These are phyloP conservation scores for Xerocomus minutiporus DNA, from an alignment of 1,284 basidiomycete genomes.

Conservation along the genomic window DNA sequence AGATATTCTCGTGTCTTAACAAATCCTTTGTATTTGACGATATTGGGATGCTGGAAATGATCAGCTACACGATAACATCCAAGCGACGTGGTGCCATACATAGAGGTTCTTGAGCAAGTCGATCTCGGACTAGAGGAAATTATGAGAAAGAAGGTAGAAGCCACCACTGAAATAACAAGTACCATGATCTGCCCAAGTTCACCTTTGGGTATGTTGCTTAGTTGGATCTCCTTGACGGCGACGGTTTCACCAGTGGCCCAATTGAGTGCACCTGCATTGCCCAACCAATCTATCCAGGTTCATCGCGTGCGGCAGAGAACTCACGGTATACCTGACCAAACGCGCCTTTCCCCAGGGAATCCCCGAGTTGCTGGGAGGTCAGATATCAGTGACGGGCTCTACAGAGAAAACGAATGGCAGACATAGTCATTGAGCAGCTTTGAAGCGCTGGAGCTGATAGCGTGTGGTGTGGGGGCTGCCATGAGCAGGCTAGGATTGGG, in stretches of 20 bases:
- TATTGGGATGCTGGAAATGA: conserved; percentile 72
- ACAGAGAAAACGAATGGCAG: conserved; percentile 22
- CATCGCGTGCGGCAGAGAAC: conserved; percentile 26
- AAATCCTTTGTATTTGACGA: conserved; percentile 98
- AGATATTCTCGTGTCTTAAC: conserved; percentile 91
- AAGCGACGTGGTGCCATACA: conserved; percentile 39
- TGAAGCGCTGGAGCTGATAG: conserved; percentile 38
- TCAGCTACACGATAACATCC: conserved; percentile 2
- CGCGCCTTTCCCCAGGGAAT: conserved; percentile 90
- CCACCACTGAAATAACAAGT: conserved; percentile 3
- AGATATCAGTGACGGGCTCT: conserved; percentile 10
- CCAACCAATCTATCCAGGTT: conserved; percentile 3
- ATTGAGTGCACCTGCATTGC: conserved; percentile 75
- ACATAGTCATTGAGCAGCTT: conserved; percentile 62
- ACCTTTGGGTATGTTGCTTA: conserved; percentile 88
- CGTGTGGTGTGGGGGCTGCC: conserved; percentile 41
- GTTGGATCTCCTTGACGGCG: conserved; percentile 90
- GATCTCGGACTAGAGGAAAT: conserved; percentile 76
- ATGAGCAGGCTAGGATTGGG: conserved; percentile 25
- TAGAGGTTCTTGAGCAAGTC: conserved; percentile 96
- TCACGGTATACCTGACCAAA: conserved; percentile 92
- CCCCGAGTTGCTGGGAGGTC: conserved; percentile 79
- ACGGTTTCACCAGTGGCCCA: conserved; percentile 96
- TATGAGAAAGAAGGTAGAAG: conserved; percentile 11
- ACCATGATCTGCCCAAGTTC: conserved; percentile 98